A percentile compares a stretch with the other conserved stretches of the same genome.
Evolutionary conservation across 768 basidiomycete species (phyloP).

Genomic region (Russula emetica): DNA sequence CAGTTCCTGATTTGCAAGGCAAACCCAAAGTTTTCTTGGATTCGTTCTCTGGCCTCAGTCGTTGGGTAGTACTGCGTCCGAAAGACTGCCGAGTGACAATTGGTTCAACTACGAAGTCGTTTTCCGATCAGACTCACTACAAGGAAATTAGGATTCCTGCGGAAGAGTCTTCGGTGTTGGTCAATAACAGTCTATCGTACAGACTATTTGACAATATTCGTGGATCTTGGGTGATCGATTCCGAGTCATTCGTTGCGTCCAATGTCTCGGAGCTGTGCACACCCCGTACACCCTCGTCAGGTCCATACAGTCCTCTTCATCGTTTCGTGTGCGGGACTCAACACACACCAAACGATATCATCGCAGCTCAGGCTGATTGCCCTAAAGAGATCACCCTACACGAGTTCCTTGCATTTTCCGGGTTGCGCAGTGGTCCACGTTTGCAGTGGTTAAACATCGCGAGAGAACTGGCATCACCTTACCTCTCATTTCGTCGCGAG

Average conservation of each 20-base stretch:
- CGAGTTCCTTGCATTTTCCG: slow-evolving; percentile 44
- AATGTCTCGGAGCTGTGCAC: background rate
- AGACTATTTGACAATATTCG: slow-evolving; percentile 5
- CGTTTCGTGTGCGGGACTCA: background rate
- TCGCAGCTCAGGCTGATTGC: slow-evolving; percentile 43
- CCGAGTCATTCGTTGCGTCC: background rate
- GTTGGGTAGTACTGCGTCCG: background rate
- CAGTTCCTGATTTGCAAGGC: background rate
- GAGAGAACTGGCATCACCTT: slow-evolving; percentile 41
- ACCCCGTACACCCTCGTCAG: background rate
- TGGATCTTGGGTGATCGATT: background rate
- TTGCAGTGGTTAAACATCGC: slow-evolving; percentile 52
- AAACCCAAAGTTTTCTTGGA: background rate
- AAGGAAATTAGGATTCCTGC: slow-evolving; percentile 1
- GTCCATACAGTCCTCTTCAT: slow-evolving; percentile 11
- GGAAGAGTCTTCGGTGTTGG: background rate
- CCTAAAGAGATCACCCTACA: slow-evolving; percentile 41
- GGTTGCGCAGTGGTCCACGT: slow-evolving; percentile 42
- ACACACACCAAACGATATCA: slow-evolving; percentile 40
- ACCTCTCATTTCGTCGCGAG: slow-evolving; percentile 38
- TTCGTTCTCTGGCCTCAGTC: slow-evolving; percentile 9
- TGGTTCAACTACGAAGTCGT: slow-evolving; percentile 16
- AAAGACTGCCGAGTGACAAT: slow-evolving; percentile 5
- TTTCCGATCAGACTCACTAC: slow-evolving; percentile 8
- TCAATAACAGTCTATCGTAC: slow-evolving; percentile 14